phyloP scores from a whole-genome alignment of 805 yeast genomes.

The Candida ipomoeae region DNA sequence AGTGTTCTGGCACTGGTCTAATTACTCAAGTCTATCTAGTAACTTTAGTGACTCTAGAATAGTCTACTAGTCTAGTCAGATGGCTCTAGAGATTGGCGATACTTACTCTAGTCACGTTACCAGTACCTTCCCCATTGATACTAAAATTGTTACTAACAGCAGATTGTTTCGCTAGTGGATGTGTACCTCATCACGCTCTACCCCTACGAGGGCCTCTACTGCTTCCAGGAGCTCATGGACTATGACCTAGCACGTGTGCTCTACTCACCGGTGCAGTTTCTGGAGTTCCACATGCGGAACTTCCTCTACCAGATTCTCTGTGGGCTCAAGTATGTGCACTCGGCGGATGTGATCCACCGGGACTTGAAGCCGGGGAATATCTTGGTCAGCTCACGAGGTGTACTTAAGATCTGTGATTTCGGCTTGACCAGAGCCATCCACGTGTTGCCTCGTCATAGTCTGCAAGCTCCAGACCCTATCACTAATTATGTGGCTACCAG shows the following conservation, averaged over 20 bases:
- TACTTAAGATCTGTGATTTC: constrained; percentile 84
- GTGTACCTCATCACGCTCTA: constrained; percentile 60
- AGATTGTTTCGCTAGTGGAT: constrained; percentile 69
- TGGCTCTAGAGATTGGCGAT: too few relatives aligned
- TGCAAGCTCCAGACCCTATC: constrained; percentile 34
- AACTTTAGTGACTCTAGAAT: too few relatives aligned
- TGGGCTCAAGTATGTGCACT: constrained; percentile 84
- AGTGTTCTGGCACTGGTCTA: too few relatives aligned
- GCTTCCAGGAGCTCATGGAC: constrained; percentile 82
- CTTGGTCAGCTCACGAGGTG: constrained; percentile 68
- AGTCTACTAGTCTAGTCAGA: too few relatives aligned
- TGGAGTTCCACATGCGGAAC: constrained; percentile 77
- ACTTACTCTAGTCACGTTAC: too few relatives aligned
- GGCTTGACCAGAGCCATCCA: constrained; percentile 82
- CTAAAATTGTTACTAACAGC: constrained; percentile 15
- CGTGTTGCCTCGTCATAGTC: constrained; percentile 22
- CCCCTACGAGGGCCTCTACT: constrained; percentile 83
- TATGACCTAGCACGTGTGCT: constrained; percentile 80
- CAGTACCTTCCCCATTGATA: too few relatives aligned
- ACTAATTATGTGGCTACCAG: constrained; percentile 90
- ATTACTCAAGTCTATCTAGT: too few relatives aligned
- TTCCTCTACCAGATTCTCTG: constrained; percentile 79
- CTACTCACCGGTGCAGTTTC: constrained; percentile 67
- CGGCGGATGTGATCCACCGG: constrained; percentile 88
- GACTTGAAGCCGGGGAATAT: constrained; percentile 92